phyloP scores from a whole-genome alignment of 2,329 filamentous ascomycete genomes.

The Claviceps spartinae region DNA sequence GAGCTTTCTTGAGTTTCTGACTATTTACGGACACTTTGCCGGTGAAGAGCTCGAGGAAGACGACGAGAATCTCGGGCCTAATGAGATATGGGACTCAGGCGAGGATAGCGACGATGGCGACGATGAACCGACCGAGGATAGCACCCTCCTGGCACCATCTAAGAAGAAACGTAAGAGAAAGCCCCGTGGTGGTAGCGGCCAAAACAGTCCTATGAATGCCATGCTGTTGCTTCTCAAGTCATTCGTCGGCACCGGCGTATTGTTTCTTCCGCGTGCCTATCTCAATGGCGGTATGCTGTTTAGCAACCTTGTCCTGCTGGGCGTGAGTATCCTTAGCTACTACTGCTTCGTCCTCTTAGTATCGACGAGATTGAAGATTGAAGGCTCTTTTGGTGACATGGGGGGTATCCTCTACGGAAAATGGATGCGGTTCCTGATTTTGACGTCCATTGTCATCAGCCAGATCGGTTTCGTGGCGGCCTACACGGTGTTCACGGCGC shows the following conservation, averaged over 20 bases:
- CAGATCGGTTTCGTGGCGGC: conserved; percentile 91
- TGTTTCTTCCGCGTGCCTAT: conserved; percentile 86
- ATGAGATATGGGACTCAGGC: conserved; percentile 84
- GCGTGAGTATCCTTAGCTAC: conserved; percentile 77
- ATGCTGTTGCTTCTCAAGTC: conserved; percentile 85
- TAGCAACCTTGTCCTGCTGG: conserved; percentile 79
- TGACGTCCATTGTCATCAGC: conserved; percentile 84
- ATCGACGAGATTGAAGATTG: conserved; percentile 68
- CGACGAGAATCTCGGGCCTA: conserved; percentile 72
- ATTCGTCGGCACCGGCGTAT: conserved; percentile 89
- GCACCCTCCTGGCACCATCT: conserved; percentile 66
- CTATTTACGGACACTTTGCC: conserved; percentile 92
- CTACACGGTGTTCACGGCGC: conserved; percentile 92
- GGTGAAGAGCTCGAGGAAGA: conserved; percentile 95
- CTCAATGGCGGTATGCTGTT: conserved; percentile 97
- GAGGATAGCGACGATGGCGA: conserved; percentile 56
- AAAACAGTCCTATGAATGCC: conserved; percentile 65
- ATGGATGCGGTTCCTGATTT: conserved; percentile 77
- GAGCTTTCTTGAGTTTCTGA: conserved; percentile 91
- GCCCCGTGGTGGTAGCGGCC: conserved; percentile 57
- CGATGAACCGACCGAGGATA: conserved; percentile 74
- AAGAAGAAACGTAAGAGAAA: conserved; percentile 64
- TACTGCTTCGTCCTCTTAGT: conserved; percentile 96
- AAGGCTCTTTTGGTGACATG: conserved; percentile 96
- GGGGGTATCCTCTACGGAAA: conserved; percentile 83